These are phyloP conservation scores for Zygoascus sp. DNA, from an alignment of 1,139 yeast genomes.

Conservation along the genomic window DNA sequence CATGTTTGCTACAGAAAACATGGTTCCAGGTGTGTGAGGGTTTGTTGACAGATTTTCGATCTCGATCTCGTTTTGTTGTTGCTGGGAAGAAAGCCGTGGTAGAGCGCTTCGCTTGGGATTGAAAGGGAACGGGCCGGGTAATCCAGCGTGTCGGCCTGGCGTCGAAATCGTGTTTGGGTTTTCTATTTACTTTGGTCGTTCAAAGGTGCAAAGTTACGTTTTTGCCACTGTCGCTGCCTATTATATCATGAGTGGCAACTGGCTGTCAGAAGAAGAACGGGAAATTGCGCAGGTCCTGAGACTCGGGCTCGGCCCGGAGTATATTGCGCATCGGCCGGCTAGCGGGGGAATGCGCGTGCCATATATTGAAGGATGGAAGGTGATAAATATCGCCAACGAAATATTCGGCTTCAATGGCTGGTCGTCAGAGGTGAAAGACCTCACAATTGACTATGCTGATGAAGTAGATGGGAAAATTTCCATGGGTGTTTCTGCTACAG, in stretches of 20 bases:
- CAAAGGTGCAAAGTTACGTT: background rate
- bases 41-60: constrained; percentile 1
- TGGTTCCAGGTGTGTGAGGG: background rate
- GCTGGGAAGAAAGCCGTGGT: too few relatives aligned
- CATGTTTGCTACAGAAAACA: constrained; percentile 8
- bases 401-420: constrained; percentile 66
- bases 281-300: constrained; percentile 26
- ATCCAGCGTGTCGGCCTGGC: background rate
- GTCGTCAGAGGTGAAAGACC: constrained; percentile 47
- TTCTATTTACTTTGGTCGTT: background rate
- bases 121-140: background rate
- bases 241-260: constrained; percentile 3
- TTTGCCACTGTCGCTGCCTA: background rate
- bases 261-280: constrained; percentile 22
- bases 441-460: constrained; percentile 34
- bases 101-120: constrained; percentile 1
- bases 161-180: constrained; percentile 5
- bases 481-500: constrained; percentile 58
- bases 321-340: constrained; percentile 74
- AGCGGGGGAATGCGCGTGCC: constrained; percentile 38
- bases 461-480: constrained; percentile 40
- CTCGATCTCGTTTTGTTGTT: background rate
- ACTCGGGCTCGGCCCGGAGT: constrained; percentile 74
- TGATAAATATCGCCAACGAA: constrained; percentile 55
- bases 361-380: constrained; percentile 43